These are phyloP conservation scores for Moricandia moricandioides DNA, from an alignment of 345 rosid genomes.

Conservation along the genomic window DNA sequence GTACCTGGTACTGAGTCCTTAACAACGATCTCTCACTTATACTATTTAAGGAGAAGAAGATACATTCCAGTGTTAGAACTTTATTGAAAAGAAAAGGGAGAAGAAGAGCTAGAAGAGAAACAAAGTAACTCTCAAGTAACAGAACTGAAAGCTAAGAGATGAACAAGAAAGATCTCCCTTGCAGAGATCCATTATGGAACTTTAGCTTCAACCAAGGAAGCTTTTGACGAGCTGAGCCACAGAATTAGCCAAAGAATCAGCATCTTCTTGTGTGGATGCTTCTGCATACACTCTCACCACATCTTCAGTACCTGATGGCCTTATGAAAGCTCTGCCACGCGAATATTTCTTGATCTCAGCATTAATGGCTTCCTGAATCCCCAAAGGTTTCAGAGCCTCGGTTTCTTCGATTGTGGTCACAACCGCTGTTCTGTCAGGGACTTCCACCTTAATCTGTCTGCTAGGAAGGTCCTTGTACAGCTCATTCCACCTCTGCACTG, in stretches of 20 bases:
- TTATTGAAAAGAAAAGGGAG: background rate
- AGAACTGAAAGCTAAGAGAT: background rate
- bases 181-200: constrained; percentile 8
- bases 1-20: constrained; percentile 10
- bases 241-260: constrained; percentile 66
- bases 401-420: constrained; percentile 78
- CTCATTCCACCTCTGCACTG: constrained; percentile 68
- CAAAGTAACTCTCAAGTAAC: constrained; percentile 3
- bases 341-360: constrained; percentile 61
- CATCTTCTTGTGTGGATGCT: constrained; percentile 79
- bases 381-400: constrained; percentile 65
- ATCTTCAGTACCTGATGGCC: constrained; percentile 97
- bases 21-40: background rate
- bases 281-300: constrained; percentile 91
- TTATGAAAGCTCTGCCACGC: constrained; percentile 69
- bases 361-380: constrained; percentile 82
- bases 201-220: constrained; percentile 47
- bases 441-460: constrained; percentile 89
- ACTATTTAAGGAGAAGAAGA: background rate
- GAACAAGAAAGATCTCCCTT: background rate
- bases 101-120: background rate
- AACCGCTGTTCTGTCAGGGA: constrained; percentile 78
- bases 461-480: constrained; percentile 90
- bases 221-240: constrained; percentile 63
- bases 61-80: background rate